Percentiles rank a stretch among this genome's conserved stretches.
Conservation (phyloP, 257 asterid genomes). For the Solanum clarkiae region DNA sequence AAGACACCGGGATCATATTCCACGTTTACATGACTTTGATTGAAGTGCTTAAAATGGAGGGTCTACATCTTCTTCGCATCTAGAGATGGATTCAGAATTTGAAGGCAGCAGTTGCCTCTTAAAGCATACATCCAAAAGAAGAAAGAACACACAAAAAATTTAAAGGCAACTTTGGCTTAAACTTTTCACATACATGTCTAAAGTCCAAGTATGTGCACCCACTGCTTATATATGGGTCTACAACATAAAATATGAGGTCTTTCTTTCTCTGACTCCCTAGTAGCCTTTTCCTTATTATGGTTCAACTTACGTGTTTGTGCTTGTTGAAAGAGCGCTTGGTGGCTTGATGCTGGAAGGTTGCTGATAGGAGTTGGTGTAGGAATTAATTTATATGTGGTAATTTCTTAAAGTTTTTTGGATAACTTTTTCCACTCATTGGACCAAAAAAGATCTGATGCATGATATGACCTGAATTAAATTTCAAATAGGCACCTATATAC, state of each 20-base stretch:
- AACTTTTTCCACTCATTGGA: not conserved
- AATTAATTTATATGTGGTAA: slow-evolving; percentile 12
- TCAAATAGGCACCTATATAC: slow-evolving; percentile 13
- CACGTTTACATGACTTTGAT: not conserved
- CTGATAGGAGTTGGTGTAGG: slow-evolving; percentile 12
- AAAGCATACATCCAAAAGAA: not conserved
- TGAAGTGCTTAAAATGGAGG: not conserved
- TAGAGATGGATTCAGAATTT: not conserved
- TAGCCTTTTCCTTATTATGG: not conserved
- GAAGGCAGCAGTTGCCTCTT: not conserved
- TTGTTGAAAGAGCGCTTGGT: slow-evolving; percentile 8
- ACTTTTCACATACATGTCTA: not conserved
- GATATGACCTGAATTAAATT: not conserved
- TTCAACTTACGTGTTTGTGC: not conserved
- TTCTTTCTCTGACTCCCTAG: not conserved
- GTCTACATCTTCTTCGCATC: not conserved
- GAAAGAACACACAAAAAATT: not conserved
- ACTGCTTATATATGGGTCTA: not conserved
- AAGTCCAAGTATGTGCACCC: not conserved
- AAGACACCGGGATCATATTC: not conserved
- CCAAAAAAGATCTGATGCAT: not conserved
- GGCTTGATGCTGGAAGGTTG: slow-evolving; percentile 14
- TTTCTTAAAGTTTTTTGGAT: not conserved
- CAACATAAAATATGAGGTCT: not conserved
- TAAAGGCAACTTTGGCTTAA: not conserved